Evolutionary conservation across 2,329 filamentous ascomycete species (phyloP), one percentile per base, ranked within the genome.

Genomic region (Cercospora berteroae): DNA sequence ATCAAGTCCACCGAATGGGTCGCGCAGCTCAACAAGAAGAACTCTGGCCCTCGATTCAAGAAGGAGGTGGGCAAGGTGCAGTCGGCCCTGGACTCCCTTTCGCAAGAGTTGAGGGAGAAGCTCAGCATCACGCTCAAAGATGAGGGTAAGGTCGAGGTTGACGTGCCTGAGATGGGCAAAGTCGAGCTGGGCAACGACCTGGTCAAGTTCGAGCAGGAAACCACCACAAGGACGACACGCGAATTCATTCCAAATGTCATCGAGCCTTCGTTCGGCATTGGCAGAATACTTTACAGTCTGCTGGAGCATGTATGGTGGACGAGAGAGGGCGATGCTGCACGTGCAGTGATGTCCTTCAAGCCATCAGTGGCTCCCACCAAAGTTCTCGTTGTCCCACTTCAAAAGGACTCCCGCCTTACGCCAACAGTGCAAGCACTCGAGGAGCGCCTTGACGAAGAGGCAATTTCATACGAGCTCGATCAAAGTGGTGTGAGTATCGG

Each of bases 251-350:
- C 94, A 68, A 97, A 97, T 77, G 77, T 80, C 62, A 80, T 98
- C 74, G 95, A 99, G 83, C 95, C 94, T 1, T 98, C 94, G 0
- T 99, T 98, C 76, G 94, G 94, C 84, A 96, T 98, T 76, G 95
- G 94, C 68, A 89, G 94, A 74, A 97, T 98, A 70, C 84, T 98
- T 67, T 98, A 97, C 84, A 89, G 91, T 68, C 83, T 99, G 75
- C 91, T 96, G 77, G 95, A 99, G 83, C 95, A 99, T 82, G 89
- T 87, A 79, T 99, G 94, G 87, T 99, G 95, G 94, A 92, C 89
- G 63, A 91, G 95, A 71, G 89, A 89, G 72, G 89, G 87, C 70
- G 91, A 94, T 73, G 93, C 95, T 79, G 90, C 93, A 63, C 91
- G 94, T 78, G 90, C 91, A 81, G 86, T 92, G 59, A 84, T 93